These are phyloP conservation scores for Trametes gibbosa DNA, from an alignment of 768 basidiomycete genomes.

Conservation along the genomic window DNA sequence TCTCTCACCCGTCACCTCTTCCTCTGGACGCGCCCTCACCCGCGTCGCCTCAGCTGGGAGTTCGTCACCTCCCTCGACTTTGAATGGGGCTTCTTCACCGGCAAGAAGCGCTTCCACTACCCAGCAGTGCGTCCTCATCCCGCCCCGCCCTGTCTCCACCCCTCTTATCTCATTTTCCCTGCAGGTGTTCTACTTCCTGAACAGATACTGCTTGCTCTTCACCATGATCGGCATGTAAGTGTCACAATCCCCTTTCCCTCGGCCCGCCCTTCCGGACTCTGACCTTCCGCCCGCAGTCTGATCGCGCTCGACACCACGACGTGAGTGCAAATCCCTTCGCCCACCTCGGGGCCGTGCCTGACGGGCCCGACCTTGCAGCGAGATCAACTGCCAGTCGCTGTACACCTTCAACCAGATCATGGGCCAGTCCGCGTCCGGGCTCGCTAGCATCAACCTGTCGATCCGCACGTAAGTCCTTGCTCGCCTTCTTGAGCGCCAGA, in stretches of 20 bases:
- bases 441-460: constrained; percentile 48
- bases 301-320: constrained; percentile 38
- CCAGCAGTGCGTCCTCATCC: constrained; percentile 35
- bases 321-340: constrained; percentile 21
- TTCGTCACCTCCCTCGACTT: constrained; percentile 41
- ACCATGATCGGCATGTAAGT: constrained; percentile 48
- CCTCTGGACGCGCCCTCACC: not conserved
- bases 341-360: not conserved
- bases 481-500: not conserved
- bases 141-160: not conserved
- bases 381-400: constrained; percentile 43
- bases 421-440: constrained; percentile 42
- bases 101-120: constrained; percentile 44
- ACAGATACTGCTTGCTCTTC: constrained; percentile 43
- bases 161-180: not conserved
- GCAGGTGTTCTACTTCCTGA: constrained; percentile 43
- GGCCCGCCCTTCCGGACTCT: not conserved
- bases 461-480: constrained; percentile 38
- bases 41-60: constrained; percentile 40
- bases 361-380: constrained; percentile 24
- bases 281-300: constrained; percentile 19
- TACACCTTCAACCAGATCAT: constrained; percentile 48
- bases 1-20: not conserved
- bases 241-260: too few relatives aligned
- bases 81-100: constrained; percentile 39